These are phyloP conservation scores for Ceratocystis albifundus DNA, from an alignment of 2,329 filamentous ascomycete species.

Conservation along the genomic window DNA sequence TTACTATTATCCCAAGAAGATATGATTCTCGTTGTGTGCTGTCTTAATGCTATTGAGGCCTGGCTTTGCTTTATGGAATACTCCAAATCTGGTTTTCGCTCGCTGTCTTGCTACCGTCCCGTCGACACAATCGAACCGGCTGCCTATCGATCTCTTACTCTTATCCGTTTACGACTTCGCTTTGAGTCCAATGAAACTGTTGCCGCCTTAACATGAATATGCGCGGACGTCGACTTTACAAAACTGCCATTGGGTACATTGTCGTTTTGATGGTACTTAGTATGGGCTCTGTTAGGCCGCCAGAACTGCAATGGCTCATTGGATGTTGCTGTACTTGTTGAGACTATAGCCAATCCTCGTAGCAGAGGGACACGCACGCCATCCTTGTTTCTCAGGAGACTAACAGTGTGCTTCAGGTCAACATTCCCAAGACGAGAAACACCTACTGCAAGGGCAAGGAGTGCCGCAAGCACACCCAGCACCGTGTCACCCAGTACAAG, in stretches of 20 bases:
- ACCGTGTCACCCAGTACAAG: slow-evolving; percentile 96
- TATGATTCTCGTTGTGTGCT: neutral
- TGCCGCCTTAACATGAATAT: too few species aligned
- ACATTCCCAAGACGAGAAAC: slow-evolving; percentile 95
- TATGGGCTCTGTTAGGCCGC: neutral
- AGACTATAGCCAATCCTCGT: slow-evolving; percentile 5
- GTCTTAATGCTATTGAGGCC: neutral
- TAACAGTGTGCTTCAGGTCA: slow-evolving; percentile 51
- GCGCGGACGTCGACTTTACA: neutral
- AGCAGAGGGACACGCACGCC: slow-evolving; percentile 25
- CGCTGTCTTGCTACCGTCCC: neutral
- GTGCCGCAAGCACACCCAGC: slow-evolving; percentile 82
- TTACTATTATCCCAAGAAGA: slow-evolving; percentile 24
- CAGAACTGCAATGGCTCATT: neutral
- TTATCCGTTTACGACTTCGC: too few species aligned
- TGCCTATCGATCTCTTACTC: neutral
- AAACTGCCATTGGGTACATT: neutral
- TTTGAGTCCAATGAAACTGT: neutral
- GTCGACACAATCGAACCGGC: slow-evolving; percentile 7
- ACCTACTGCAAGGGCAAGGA: slow-evolving; percentile 97
- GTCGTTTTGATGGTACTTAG: neutral
- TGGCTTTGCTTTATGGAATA: slow-evolving; percentile 7
- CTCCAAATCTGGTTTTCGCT: neutral
- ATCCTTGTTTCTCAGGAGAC: slow-evolving; percentile 30
- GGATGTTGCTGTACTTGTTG: neutral